These are phyloP conservation scores for Tuber borchii DNA, from an alignment of 495 filamentous ascomycete species.

Conservation along the genomic window DNA sequence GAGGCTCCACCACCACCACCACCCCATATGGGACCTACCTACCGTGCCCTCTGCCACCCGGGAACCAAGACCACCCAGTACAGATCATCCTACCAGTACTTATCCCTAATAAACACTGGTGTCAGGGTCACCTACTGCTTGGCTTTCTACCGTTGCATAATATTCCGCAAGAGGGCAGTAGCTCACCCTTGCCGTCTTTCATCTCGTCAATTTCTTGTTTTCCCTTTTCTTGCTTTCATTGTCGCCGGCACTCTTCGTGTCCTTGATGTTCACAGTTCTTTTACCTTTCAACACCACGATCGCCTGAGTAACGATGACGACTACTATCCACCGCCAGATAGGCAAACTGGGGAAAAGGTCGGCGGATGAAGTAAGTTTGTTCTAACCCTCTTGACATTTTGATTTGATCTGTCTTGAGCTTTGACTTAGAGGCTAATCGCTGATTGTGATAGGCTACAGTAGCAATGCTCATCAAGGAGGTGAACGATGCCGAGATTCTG, in stretches of 20 bases:
- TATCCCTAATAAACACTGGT: background rate
- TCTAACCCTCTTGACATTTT: background rate
- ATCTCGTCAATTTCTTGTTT: background rate
- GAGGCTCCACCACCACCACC: background rate
- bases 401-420: background rate
- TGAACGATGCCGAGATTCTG: slow-evolving; percentile 34
- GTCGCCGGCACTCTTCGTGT: background rate
- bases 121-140: background rate
- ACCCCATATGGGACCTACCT: background rate
- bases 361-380: slow-evolving; percentile 35
- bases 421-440: background rate
- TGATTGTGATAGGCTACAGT: slow-evolving; percentile 30
- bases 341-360: slow-evolving; percentile 38
- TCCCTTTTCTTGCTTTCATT: background rate
- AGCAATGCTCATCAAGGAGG: slow-evolving; percentile 40
- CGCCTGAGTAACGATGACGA: slow-evolving; percentile 30
- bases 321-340: slow-evolving; percentile 41
- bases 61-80: background rate
- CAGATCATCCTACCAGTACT: background rate
- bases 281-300: background rate
- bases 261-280: background rate
- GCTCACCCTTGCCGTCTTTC: background rate
- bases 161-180: background rate
- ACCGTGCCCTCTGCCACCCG: background rate
- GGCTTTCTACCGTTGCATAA: background rate